A percentile compares a stretch with the other conserved stretches of the same genome.
phyloP scores from a whole-genome alignment of 2,329 filamentous ascomycete genomes.

The Zymoseptoria ardabiliae region DNA sequence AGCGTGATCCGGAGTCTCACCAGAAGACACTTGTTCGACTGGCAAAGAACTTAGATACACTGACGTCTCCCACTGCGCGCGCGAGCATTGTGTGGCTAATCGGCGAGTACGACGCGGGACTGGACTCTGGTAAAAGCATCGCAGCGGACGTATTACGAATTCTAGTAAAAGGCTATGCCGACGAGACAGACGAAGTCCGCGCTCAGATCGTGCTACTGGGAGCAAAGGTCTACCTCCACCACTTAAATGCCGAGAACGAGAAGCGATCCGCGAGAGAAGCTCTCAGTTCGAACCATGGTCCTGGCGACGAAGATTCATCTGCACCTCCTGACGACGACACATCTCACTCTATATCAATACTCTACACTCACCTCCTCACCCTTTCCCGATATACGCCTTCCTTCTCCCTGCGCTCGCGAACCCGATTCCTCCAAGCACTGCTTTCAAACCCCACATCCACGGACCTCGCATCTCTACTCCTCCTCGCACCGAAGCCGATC shows the following conservation, averaged over 20 bases:
- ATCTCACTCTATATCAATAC: conserved; percentile 61
- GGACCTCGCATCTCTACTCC: conserved; percentile 80
- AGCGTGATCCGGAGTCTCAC: conserved; percentile 77
- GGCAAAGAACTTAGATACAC: conserved; percentile 83
- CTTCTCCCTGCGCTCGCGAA: conserved; percentile 87
- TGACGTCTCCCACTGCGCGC: conserved; percentile 77
- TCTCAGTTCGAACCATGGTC: conserved; percentile 7
- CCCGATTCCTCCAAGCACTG: conserved; percentile 79
- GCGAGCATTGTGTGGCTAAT: conserved; percentile 97
- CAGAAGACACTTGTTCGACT: conserved; percentile 78
- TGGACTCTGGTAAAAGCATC: conserved; percentile 71
- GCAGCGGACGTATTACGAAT: conserved; percentile 88
- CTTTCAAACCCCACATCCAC: conserved; percentile 65
- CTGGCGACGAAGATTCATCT: conserved; percentile 12
- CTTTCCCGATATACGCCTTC: conserved; percentile 89
- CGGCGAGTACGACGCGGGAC: conserved; percentile 75
- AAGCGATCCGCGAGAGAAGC: conserved; percentile 28
- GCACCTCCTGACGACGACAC: conserved; percentile 20
- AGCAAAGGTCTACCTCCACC: conserved; percentile 93
- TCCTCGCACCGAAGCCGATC: conserved; percentile 88
- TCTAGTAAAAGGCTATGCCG: conserved; percentile 72
- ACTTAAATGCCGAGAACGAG: conserved; percentile 58
- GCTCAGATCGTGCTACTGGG: conserved; percentile 86
- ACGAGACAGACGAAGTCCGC: conserved; percentile 79
- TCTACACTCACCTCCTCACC: conserved; percentile 80